Evolutionary conservation across 345 rosid species (phyloP).

Genomic region (Combretum micranthum): DNA sequence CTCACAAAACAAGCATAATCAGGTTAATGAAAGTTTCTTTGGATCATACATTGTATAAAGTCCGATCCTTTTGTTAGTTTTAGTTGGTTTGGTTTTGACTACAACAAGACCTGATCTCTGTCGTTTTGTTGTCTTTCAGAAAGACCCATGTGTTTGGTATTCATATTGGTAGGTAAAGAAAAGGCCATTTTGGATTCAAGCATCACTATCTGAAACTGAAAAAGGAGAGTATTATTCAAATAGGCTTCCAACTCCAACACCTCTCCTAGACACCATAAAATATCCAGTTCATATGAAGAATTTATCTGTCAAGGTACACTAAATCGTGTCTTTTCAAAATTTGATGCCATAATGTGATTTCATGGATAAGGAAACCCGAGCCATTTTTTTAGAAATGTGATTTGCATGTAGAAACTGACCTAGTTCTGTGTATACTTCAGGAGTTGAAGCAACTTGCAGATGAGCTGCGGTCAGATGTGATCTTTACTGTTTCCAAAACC

Average conservation of each 20-base stretch:
- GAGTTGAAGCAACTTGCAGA: conserved; percentile 84
- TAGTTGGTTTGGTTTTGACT: background rate
- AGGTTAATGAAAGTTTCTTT: conserved; percentile 18
- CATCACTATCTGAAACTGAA: conserved; percentile 81
- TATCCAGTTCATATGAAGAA: conserved; percentile 95
- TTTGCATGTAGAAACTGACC: no score
- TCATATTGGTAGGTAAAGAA: conserved; percentile 41
- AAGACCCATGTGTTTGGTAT: no score
- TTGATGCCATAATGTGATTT: background rate
- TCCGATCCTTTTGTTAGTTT: background rate
- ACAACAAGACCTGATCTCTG: background rate
- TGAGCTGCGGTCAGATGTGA: conserved; percentile 86
- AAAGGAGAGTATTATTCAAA: conserved; percentile 60
- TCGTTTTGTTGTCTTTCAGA: no score
- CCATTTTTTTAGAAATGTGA: no score
- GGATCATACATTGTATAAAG: background rate
- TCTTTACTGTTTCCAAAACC: conserved; percentile 83
- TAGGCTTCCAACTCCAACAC: conserved; percentile 85
- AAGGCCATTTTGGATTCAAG: conserved; percentile 42
- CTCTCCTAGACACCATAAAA: conserved; percentile 86
- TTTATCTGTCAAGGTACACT: conserved; percentile 63
- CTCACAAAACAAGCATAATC: conserved; percentile 27
- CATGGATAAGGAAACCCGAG: no score
- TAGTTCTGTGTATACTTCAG: conserved; percentile 18
- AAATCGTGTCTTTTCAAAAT: background rate